Evolutionary conservation across 108 stramenopile species (phyloP), one percentile per base, ranked within the genome.

Genomic region (Skeletonema grethae): DNA sequence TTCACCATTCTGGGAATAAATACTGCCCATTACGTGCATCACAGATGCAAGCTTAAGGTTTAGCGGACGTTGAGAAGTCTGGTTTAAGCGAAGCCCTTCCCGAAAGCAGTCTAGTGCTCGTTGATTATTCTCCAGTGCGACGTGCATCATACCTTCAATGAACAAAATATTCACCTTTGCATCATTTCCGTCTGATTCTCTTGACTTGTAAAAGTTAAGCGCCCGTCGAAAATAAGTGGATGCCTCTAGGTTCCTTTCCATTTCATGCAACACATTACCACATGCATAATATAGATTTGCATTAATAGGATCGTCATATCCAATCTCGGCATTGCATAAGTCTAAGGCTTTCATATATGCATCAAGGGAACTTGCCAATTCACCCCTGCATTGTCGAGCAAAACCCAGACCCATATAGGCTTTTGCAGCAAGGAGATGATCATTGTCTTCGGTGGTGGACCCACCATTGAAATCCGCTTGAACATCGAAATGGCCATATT

Each of bases 181-280:
- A 22, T 53, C 50, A 20, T n/a, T 22, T 53, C 50, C 22, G 20
- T 53, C 50, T 35, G 61, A 58, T 35, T 61, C 70, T 58, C 57
- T 66, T 9, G 35, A 32, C 25, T 75, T 61, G 38, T 71, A 69
- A 61, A 82, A 59, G 16, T 55, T 59, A 20, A 82, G 65, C 28
- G 80, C 80, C 62, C 67, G 66, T 11, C 64, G 70, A 29, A 82
- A 75, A 43, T 75, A 69, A 22, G 61, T 69, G 2, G 74, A 61
- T 24, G 81, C 77, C 48, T 85, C 82, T 57, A 87, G 67, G 57
- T 81, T 61, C 36, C 73, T 83, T 67, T 88, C 84, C 87, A 89
- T 82, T 67, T 89, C 86, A 74, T 85, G 68, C 58, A 92, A 60
- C 13, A 92, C 67, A 15, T 76, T 65, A 25, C 91, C 91, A 56